Evolutionary conservation across 139 green algal species (phyloP).

Genomic region (Astrephomene gubernaculifera): DNA sequence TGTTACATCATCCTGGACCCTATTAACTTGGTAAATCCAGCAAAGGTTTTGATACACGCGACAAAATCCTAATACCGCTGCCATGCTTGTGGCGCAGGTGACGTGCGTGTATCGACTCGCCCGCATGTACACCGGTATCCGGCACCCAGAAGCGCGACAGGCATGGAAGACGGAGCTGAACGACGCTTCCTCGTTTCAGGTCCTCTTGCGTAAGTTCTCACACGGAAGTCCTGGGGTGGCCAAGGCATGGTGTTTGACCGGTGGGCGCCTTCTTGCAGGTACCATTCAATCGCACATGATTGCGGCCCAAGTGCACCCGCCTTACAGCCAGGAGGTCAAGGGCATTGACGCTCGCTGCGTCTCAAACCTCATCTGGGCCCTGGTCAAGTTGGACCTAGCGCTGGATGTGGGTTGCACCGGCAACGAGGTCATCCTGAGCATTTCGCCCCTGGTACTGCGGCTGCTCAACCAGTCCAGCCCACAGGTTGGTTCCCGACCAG

Average conservation of each 20-base stretch:
- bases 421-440: constrained; percentile 59
- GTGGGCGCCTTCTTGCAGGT: constrained; percentile 45
- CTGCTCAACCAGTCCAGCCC: constrained; percentile 53
- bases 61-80: no score
- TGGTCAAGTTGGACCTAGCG: constrained; percentile 67
- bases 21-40: constrained; percentile 63
- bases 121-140: constrained; percentile 56
- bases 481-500: constrained; percentile 50
- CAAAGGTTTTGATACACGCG: no score
- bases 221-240: no score
- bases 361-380: constrained; percentile 64
- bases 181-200: constrained; percentile 50
- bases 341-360: constrained; percentile 69
- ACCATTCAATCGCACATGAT: constrained; percentile 61
- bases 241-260: no score
- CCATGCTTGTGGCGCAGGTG: constrained; percentile 27
- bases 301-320: constrained; percentile 55
- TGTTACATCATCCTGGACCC: constrained; percentile 59
- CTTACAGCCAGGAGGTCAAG: constrained; percentile 56
- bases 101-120: constrained; percentile 70
- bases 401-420: constrained; percentile 38
- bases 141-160: constrained; percentile 28
- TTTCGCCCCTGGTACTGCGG: constrained; percentile 57
- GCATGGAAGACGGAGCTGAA: constrained; percentile 54
- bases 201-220: constrained; percentile 60